Evolutionary conservation across 139 green algal species (phyloP), one percentile per base, ranked within the genome.

Genomic region (Yamagishiella unicocca): DNA sequence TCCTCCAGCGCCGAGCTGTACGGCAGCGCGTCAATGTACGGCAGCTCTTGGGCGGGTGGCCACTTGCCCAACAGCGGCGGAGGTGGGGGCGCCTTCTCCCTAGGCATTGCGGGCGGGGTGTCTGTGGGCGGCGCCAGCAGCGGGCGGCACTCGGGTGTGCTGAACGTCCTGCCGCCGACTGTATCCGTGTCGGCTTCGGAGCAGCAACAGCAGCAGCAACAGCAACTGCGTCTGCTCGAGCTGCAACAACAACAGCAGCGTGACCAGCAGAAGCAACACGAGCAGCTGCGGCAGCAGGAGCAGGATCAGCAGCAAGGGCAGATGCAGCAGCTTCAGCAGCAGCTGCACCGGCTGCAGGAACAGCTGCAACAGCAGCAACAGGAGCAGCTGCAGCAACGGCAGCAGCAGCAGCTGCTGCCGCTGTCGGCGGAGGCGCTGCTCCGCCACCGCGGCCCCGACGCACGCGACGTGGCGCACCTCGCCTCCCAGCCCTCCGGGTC

Each of bases 181-280:
- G n/a, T n/a, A n/a, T n/a, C n/a, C n/a, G n/a, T n/a, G n/a, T n/a
- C n/a, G n/a, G n/a, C n/a, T n/a, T n/a, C 54, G 27, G 10, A 78
- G 70, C 70, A 58, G 37, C 29, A 21, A 7, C 43, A 27, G 27
- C 42, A 64, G 72, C 72, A 80, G 72, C 72, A 80, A 31, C 29
- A 78, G 40, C 70, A 78, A 12, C 42, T 78, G 40, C n/a, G n/a
- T n/a, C n/a, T n/a, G n/a, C n/a, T n/a, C n/a, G n/a, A n/a, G n/a
- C 14, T 38, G 25, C 40, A 33, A 27, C 58, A 67, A 24, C 58
- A n/a, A n/a, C 72, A 80, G 72, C 72, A 80, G 72, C 58, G n/a
- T 17, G 19, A 6, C 22, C 43, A 62, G 1, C 72, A 80, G 3
- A 19, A 80, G 72, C 43, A 80, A 43, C 72, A 43, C 12, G 43